Percentiles rank a stretch among this genome's conserved stretches.
Conservation (phyloP, 192 early-diverging fungal genomes). For the Podila epicladia region DNA sequence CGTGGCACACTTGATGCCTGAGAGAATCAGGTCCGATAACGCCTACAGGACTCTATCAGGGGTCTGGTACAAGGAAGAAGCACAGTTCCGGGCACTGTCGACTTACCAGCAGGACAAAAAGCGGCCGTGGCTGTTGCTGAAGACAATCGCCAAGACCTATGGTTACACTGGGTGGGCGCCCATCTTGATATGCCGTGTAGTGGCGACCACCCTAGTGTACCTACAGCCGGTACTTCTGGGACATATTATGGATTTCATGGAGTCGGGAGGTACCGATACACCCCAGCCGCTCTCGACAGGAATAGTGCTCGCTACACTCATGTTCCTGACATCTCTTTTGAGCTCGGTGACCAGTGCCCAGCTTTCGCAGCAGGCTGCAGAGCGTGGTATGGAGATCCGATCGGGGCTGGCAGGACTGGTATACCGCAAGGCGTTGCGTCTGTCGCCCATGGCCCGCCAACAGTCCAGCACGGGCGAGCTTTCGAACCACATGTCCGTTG, state of each 20-base stretch:
- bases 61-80: slow-evolving; percentile 8
- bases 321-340: slow-evolving; percentile 26
- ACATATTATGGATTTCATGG: slow-evolving; percentile 29
- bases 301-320: slow-evolving; percentile 14
- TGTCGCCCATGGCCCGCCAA: slow-evolving; percentile 64
- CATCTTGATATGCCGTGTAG: slow-evolving; percentile 14
- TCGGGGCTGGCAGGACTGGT: slow-evolving; percentile 57
- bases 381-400: slow-evolving; percentile 41
- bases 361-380: slow-evolving; percentile 22
- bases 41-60: slow-evolving; percentile 8
- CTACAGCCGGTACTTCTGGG: slow-evolving; percentile 27
- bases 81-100: not conserved
- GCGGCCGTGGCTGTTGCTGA: slow-evolving; percentile 22
- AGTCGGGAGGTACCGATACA: not conserved
- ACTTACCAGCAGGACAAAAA: slow-evolving; percentile 3
- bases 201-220: slow-evolving; percentile 24
- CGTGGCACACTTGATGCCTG: slow-evolving; percentile 25
- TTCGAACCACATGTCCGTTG: slow-evolving; percentile 72
- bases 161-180: slow-evolving; percentile 28
- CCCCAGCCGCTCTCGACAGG: slow-evolving; percentile 11
- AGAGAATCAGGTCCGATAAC: slow-evolving; percentile 21
- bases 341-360: slow-evolving; percentile 22
- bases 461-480: slow-evolving; percentile 29
- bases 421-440: slow-evolving; percentile 80
- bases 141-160: slow-evolving; percentile 10